These are phyloP conservation scores for Chimonanthus praecox DNA, from an alignment of 164 flowering plant genomes.

Conservation along the genomic window DNA sequence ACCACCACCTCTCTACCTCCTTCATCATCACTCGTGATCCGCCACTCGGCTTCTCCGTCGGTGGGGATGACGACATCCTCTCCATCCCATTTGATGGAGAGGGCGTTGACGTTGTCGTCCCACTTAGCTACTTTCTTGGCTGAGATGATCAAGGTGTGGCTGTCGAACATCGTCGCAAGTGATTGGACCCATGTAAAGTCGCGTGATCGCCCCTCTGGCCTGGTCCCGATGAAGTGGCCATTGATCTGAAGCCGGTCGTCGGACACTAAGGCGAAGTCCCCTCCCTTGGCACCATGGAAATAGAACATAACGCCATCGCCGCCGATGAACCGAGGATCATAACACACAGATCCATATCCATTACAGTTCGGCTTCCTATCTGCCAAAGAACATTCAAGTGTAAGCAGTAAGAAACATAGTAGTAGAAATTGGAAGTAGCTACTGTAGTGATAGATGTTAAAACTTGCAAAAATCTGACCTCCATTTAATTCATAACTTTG, in stretches of 20 bases:
- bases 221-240: slow-evolving; percentile 58
- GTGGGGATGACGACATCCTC: slow-evolving; percentile 28
- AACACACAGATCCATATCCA: slow-evolving; percentile 58
- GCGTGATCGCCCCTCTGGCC: slow-evolving; percentile 48
- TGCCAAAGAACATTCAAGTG: slow-evolving; percentile 9
- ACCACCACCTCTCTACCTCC: slow-evolving; percentile 34
- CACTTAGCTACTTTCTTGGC: slow-evolving; percentile 54
- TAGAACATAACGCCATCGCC: slow-evolving; percentile 77
- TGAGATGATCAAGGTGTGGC: slow-evolving; percentile 45
- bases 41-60: slow-evolving; percentile 60
- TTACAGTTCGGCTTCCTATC: slow-evolving; percentile 51
- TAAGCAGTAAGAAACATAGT: background rate
- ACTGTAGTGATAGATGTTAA: no score
- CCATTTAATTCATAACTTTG: no score
- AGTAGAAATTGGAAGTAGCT: no score
- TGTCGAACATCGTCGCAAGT: slow-evolving; percentile 55
- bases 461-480: no score
- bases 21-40: background rate
- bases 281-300: slow-evolving; percentile 64
- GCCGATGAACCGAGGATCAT: slow-evolving; percentile 65
- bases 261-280: slow-evolving; percentile 58
- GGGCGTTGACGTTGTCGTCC: slow-evolving; percentile 53
- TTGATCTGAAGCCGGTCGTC: slow-evolving; percentile 52
- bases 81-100: slow-evolving; percentile 43
- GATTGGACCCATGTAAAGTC: slow-evolving; percentile 83